phyloP scores from a whole-genome alignment of 768 basidiomycete genomes.

The Galerina sulciceps region DNA sequence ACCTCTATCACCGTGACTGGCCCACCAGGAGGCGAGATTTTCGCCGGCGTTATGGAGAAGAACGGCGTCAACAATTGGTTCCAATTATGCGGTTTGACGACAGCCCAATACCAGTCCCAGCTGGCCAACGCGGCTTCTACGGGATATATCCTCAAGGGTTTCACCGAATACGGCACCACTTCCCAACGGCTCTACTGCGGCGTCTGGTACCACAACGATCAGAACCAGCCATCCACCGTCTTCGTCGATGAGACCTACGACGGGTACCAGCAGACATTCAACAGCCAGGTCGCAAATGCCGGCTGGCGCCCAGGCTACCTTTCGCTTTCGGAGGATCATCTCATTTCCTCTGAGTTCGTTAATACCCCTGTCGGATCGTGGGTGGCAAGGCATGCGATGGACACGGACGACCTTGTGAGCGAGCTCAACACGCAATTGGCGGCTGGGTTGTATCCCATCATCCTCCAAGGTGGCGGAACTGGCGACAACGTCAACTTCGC shows the following conservation, averaged over 20 bases:
- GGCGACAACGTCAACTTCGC: conserved; percentile 2
- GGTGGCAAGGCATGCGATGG: conserved; percentile 2
- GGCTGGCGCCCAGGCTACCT: conserved; percentile 1
- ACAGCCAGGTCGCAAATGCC: neutral
- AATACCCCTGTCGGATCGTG: conserved; percentile 3
- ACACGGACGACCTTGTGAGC: neutral
- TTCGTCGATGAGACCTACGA: conserved; percentile 1
- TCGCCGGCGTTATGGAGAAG: conserved; percentile 8
- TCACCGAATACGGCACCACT: conserved; percentile 4
- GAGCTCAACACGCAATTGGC: neutral
- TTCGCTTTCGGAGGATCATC: conserved; percentile 1
- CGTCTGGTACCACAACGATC: conserved; percentile 1
- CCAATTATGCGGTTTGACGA: conserved; percentile 6
- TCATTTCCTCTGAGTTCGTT: neutral
- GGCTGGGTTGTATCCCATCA: neutral
- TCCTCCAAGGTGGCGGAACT: conserved; percentile 6
- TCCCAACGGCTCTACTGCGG: conserved; percentile 2
- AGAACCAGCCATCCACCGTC: neutral
- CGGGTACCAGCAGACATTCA: neutral
- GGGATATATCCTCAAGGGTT: conserved; percentile 1
- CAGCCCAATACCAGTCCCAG: neutral
- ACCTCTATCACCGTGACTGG: conserved; percentile 3
- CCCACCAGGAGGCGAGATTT: neutral
- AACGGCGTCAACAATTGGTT: conserved; percentile 10
- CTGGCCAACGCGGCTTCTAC: neutral